These are phyloP conservation scores for Dothideomycetes sp. DNA, from an alignment of 2,329 filamentous ascomycete species.

Conservation along the genomic window DNA sequence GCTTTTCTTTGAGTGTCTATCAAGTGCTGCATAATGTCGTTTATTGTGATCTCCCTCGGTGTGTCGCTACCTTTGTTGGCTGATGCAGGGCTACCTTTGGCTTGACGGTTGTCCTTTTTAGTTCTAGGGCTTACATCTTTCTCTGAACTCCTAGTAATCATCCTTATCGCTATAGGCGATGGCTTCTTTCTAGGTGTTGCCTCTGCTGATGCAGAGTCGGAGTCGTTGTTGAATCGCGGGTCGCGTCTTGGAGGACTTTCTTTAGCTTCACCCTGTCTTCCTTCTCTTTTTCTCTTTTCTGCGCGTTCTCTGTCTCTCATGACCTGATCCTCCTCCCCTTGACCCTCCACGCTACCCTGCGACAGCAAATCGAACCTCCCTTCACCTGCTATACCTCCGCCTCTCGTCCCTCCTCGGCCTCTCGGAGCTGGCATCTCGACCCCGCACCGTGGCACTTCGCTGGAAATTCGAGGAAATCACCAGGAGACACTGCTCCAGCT, in stretches of 20 bases:
- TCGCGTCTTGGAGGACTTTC: constrained; percentile 5
- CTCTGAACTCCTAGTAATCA: constrained; percentile 2
- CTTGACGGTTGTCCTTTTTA: neutral
- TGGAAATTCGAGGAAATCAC: constrained; percentile 3
- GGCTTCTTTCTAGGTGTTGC: constrained; percentile 4
- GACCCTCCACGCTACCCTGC: neutral
- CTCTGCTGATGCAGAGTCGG: constrained; percentile 5
- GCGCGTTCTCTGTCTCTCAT: constrained; percentile 1
- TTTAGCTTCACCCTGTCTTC: constrained; percentile 2
- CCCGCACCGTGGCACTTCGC: constrained; percentile 5
- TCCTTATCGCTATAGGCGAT: constrained; percentile 4
- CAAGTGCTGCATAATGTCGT: constrained; percentile 4
- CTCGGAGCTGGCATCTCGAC: constrained; percentile 5
- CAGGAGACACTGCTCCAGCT: constrained; percentile 6
- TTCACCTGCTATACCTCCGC: constrained; percentile 3
- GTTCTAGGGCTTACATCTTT: too few species aligned
- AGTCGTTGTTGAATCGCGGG: constrained; percentile 3
- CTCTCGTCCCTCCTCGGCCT: constrained; percentile 2
- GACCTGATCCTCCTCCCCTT: neutral
- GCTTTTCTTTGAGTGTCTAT: neutral
- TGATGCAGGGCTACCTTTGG: constrained; percentile 3
- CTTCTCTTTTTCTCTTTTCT: constrained; percentile 8
- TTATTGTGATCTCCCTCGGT: constrained; percentile 5
- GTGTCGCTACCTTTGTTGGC: constrained; percentile 1
- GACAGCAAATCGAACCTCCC: neutral